These are phyloP conservation scores for Fusarium proliferatum DNA, from an alignment of 2,329 filamentous ascomycete genomes.

Conservation along the genomic window DNA sequence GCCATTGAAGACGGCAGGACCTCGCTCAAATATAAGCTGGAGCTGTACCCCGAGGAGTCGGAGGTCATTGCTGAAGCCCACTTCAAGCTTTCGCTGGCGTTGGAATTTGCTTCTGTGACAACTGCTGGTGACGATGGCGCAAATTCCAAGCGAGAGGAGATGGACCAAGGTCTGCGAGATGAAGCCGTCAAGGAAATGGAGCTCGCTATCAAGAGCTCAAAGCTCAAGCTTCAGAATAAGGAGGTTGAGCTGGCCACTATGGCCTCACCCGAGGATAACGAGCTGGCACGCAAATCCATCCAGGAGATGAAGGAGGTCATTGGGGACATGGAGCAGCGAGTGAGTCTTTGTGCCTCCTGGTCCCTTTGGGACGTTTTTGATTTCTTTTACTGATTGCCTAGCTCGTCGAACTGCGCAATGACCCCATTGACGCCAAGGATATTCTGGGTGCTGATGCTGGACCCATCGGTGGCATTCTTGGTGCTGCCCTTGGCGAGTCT, in stretches of 20 bases:
- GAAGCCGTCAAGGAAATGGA: conserved; percentile 79
- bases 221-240: conserved; percentile 76
- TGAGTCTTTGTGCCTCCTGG: conserved; percentile 54
- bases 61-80: conserved; percentile 93
- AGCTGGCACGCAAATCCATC: conserved; percentile 70
- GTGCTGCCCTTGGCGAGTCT: conserved; percentile 71
- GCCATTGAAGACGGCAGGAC: conserved; percentile 87
- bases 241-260: conserved; percentile 73
- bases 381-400: conserved; percentile 45
- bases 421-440: conserved; percentile 60
- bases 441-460: conserved; percentile 55
- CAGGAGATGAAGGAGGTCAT: conserved; percentile 82
- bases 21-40: conserved; percentile 80
- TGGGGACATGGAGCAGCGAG: conserved; percentile 80
- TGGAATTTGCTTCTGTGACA: conserved; percentile 91
- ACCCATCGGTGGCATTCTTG: conserved; percentile 69
- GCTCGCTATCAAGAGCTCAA: conserved; percentile 77
- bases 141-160: conserved; percentile 58
- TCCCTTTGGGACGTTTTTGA: not conserved
- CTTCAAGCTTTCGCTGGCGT: conserved; percentile 93
- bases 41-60: conserved; percentile 82
- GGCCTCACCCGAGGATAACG: conserved; percentile 74
- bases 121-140: conserved; percentile 62
- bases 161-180: conserved; percentile 77
- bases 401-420: conserved; percentile 74